Evolutionary conservation across 768 basidiomycete genomes (phyloP).

Genomic region (Asterophora parasitica): DNA sequence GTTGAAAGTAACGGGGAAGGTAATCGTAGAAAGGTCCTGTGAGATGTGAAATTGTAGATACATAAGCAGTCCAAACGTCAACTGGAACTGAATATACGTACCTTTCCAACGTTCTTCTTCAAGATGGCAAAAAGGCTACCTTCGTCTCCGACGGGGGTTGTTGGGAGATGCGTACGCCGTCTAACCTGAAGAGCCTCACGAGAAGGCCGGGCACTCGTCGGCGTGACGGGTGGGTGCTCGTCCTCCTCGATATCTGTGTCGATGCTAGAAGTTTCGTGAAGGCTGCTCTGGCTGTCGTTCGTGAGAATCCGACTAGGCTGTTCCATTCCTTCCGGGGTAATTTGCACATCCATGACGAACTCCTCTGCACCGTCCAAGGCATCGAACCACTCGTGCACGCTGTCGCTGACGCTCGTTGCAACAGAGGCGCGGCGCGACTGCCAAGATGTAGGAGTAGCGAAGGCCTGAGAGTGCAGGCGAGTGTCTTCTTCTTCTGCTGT

Average conservation of each 20-base stretch:
- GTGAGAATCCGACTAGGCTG: slow-evolving; percentile 35
- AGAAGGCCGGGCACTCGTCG: slow-evolving; percentile 1
- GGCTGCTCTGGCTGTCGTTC: slow-evolving; percentile 35
- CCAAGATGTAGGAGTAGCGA: slow-evolving; percentile 26
- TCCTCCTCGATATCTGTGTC: slow-evolving; percentile 50
- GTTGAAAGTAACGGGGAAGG: slow-evolving; percentile 87
- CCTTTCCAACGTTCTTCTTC: slow-evolving; percentile 89
- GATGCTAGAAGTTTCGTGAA: slow-evolving; percentile 44
- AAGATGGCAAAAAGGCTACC: slow-evolving; percentile 78
- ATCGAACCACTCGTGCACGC: slow-evolving; percentile 70
- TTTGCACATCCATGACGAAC: slow-evolving; percentile 52
- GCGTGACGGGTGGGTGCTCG: not conserved
- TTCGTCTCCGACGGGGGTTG: slow-evolving; percentile 62
- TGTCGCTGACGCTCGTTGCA: slow-evolving; percentile 46
- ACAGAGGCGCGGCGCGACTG: slow-evolving; percentile 42
- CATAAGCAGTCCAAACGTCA: not conserved
- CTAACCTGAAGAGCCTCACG: slow-evolving; percentile 26
- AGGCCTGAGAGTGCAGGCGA: slow-evolving; percentile 8
- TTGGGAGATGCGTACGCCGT: slow-evolving; percentile 56
- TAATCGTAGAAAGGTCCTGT: slow-evolving; percentile 77
- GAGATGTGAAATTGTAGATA: slow-evolving; percentile 1
- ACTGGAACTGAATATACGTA: slow-evolving; percentile 19
- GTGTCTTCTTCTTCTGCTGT: slow-evolving; percentile 45
- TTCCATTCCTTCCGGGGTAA: slow-evolving; percentile 34
- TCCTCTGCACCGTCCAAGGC: slow-evolving; percentile 71